Conservation (phyloP, 331 rosid species). For the Rhamnella rubrinervis region DNA sequence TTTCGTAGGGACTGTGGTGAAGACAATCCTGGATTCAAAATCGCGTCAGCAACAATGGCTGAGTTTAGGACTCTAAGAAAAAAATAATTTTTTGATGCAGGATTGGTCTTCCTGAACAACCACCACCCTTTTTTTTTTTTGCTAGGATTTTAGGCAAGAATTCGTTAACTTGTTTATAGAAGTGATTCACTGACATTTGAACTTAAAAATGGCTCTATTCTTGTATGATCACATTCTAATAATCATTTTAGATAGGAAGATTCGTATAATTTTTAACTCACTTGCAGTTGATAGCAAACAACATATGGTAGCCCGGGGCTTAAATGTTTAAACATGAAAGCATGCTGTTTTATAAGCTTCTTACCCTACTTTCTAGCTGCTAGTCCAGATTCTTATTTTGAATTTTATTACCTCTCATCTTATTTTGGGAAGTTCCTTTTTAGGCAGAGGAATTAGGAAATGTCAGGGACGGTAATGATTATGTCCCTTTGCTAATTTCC, state of each 20-base stretch:
- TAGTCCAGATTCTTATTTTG: no score
- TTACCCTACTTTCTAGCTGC: neutral
- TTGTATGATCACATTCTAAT: slow-evolving; percentile 15
- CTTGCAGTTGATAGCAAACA: slow-evolving; percentile 1
- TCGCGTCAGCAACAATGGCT: slow-evolving; percentile 51
- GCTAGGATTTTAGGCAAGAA: slow-evolving; percentile 39
- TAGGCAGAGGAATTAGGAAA: no score
- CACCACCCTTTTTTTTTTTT: neutral
- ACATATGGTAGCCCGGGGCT: no score
- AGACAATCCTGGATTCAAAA: slow-evolving; percentile 54
- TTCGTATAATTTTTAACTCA: neutral
- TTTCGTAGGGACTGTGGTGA: slow-evolving; percentile 64
- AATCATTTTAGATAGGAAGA: slow-evolving; percentile 22
- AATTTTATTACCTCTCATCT: no score
- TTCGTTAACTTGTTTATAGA: slow-evolving; percentile 55
- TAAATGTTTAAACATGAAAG: no score
- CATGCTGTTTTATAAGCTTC: slow-evolving; percentile 7
- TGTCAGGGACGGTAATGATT: no score
- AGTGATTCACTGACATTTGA: slow-evolving; percentile 45
- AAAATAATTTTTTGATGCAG: neutral
- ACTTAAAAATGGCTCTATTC: slow-evolving; percentile 13
- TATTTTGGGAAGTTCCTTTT: no score
- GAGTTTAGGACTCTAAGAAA: slow-evolving; percentile 59
- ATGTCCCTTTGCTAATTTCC: no score
- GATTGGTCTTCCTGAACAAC: slow-evolving; percentile 28